A percentile compares a stretch with the other conserved stretches of the same genome.
These are phyloP conservation scores for Aureobasidium sp. DNA, from an alignment of 2,329 filamentous ascomycete species.

Conservation along the genomic window DNA sequence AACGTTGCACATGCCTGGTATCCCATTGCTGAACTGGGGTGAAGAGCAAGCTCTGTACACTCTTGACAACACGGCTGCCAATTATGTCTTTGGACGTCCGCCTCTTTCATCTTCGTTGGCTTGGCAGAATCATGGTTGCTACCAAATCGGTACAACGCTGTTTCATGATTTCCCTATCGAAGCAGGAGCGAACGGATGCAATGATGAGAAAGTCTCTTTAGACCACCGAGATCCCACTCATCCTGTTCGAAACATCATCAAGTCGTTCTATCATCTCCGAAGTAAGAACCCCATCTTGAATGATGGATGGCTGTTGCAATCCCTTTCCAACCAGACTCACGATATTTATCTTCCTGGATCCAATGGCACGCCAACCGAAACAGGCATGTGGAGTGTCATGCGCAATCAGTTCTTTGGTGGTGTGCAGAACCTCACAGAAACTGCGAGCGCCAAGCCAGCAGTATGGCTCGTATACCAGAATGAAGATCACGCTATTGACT, in stretches of 20 bases:
- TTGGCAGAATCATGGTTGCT: conserved; percentile 60
- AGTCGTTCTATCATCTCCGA: conserved; percentile 55
- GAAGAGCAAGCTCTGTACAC: conserved; percentile 59
- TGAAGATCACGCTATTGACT: conserved; percentile 42
- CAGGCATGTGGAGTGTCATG: conserved; percentile 54
- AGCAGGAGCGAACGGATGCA: conserved; percentile 47
- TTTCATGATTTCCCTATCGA: conserved; percentile 54
- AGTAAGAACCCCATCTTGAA: conserved; percentile 52
- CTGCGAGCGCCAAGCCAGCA: conserved; percentile 30
- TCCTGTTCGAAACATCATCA: conserved; percentile 54
- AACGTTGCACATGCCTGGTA: conserved; percentile 54
- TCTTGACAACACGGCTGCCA: conserved; percentile 55
- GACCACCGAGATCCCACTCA: conserved; percentile 59
- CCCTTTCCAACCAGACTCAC: conserved; percentile 51
- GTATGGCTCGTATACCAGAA: conserved; percentile 50
- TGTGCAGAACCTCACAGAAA: conserved; percentile 41
- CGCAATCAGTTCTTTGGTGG: conserved; percentile 42
- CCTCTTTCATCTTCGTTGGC: conserved; percentile 55
- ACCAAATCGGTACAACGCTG: conserved; percentile 48
- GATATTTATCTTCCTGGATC: conserved; percentile 48
- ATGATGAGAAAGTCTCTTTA: conserved; percentile 49
- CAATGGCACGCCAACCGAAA: conserved; percentile 47
- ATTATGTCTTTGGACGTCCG: conserved; percentile 60
- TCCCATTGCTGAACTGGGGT: conserved; percentile 56
- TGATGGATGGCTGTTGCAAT: conserved; percentile 50